Conservation (phyloP, 163 green algal genomes). For the Chlamydomonas reinhardtii region DNA sequence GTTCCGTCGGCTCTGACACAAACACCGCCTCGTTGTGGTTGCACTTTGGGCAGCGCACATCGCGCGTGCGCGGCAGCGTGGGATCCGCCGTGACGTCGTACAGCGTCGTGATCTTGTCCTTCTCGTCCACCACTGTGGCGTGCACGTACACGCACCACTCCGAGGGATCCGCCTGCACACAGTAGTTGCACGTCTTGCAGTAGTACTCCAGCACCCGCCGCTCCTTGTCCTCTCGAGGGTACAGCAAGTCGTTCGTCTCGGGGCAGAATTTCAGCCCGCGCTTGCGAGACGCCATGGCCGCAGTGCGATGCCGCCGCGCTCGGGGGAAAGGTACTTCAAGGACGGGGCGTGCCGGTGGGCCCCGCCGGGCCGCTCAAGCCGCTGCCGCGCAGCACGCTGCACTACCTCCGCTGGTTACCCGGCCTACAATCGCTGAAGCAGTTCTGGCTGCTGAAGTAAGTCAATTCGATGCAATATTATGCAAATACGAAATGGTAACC, state of each 20-base stretch:
- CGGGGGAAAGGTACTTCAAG: no score
- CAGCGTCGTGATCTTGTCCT: constrained; percentile 76
- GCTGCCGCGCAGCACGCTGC: no score
- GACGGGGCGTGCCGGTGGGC: no score
- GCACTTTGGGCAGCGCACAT: constrained; percentile 86
- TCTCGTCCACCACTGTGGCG: constrained; percentile 72
- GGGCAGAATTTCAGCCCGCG: constrained; percentile 84
- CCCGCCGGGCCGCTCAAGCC: no score
- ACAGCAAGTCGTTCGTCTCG: constrained; percentile 93
- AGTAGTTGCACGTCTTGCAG: constrained; percentile 90
- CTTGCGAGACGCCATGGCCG: constrained; percentile 23
- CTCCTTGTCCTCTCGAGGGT: constrained; percentile 88
- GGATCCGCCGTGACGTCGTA: constrained; percentile 91
- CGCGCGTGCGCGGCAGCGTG: constrained; percentile 87
- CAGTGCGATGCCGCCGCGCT: background rate
- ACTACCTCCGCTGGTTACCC: no score
- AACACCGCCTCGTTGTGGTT: constrained; percentile 91
- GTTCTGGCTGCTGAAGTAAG: no score
- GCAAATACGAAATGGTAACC: no score
- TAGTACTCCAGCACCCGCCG: constrained; percentile 84
- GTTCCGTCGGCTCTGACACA: constrained; percentile 84
- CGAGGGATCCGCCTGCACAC: constrained; percentile 74
- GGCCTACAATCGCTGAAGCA: no score
- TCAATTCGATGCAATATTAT: no score
- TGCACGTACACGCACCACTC: constrained; percentile 86